A percentile compares a stretch with the other conserved stretches of the same genome.
These are phyloP conservation scores for Carex parvula DNA, from an alignment of 176 grass and related monocot genomes.

Conservation along the genomic window DNA sequence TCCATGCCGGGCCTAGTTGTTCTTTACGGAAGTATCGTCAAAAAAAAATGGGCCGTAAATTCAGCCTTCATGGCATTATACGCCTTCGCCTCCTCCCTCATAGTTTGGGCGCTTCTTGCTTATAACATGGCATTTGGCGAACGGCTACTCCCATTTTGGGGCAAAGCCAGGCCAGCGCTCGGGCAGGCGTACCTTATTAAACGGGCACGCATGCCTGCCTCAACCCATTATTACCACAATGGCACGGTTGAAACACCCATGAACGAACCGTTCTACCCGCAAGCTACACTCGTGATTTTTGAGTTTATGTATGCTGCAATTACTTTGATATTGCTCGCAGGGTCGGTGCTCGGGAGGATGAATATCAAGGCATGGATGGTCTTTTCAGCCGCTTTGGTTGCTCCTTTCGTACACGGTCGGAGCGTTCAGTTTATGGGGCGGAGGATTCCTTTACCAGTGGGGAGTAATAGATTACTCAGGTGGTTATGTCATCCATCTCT, in stretches of 20 bases:
- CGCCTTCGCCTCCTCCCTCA: conserved; percentile 63
- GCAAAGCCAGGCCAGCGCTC: conserved; percentile 59
- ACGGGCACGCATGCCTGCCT: conserved; percentile 40
- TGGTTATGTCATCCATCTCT: conserved; percentile 90
- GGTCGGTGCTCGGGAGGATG: conserved; percentile 72
- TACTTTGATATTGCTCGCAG: conserved; percentile 71
- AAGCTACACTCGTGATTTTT: conserved; percentile 62
- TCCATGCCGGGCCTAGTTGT: conserved; percentile 65
- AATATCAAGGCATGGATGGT: conserved; percentile 96
- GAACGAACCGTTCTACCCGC: conserved; percentile 41
- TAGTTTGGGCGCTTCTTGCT: conserved; percentile 60
- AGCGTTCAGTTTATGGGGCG: conserved; percentile 85
- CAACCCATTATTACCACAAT: conserved; percentile 27
- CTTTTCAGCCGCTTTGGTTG: conserved; percentile 79
- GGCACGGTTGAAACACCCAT: conserved; percentile 3
- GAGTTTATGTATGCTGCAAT: conserved; percentile 83
- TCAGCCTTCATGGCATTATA: conserved; percentile 83
- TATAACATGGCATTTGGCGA: conserved; percentile 80
- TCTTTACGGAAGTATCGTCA: conserved; percentile 79
- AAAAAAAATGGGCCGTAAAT: conserved; percentile 88
- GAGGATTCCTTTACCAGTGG: conserved; percentile 91
- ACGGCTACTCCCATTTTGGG: conserved; percentile 64
- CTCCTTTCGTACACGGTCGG: conserved; percentile 80
- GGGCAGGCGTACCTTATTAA: conserved; percentile 43
- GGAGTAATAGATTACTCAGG: conserved; percentile 95